These are phyloP conservation scores for Pestalotiopsis sp. DNA, from an alignment of 2,329 filamentous ascomycete species.

Conservation along the genomic window DNA sequence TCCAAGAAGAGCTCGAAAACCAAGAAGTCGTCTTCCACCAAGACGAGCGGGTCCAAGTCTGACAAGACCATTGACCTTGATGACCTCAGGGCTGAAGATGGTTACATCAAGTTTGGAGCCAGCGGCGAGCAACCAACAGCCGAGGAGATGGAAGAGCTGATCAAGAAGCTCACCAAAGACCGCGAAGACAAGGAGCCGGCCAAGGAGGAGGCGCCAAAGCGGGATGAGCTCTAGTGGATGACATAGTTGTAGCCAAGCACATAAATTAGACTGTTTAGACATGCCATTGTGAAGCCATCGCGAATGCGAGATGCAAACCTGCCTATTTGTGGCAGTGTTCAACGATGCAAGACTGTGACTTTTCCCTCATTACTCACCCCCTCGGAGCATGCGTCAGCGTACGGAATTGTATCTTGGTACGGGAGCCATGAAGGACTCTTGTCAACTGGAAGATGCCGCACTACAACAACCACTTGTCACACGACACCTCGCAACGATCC, in stretches of 20 bases:
- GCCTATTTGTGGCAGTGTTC: background rate
- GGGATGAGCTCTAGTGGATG: conserved; percentile 27
- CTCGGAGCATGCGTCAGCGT: background rate
- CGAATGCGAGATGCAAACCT: background rate
- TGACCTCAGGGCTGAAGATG: conserved; percentile 38
- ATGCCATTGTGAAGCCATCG: background rate
- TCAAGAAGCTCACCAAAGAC: conserved; percentile 42
- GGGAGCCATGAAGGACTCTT: background rate
- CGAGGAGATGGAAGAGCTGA: conserved; percentile 55
- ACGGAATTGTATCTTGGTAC: no score
- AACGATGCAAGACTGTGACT: background rate
- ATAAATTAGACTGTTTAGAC: conserved; percentile 16
- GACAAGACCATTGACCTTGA: conserved; percentile 43
- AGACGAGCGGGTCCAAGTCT: conserved; percentile 31
- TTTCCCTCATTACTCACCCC: background rate
- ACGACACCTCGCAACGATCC: background rate
- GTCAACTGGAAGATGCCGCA: background rate
- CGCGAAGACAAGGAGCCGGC: conserved; percentile 20
- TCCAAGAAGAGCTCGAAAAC: conserved; percentile 36
- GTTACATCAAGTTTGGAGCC: conserved; percentile 36
- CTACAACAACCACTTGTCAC: background rate
- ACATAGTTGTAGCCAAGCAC: background rate
- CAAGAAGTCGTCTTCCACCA: conserved; percentile 40
- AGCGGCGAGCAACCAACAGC: conserved; percentile 44
- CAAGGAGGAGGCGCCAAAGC: conserved; percentile 20